A percentile compares a stretch with the other conserved stretches of the same genome.
Evolutionary conservation across 805 yeast species (phyloP).

Genomic region (Saccharomycopsis schoenii): DNA sequence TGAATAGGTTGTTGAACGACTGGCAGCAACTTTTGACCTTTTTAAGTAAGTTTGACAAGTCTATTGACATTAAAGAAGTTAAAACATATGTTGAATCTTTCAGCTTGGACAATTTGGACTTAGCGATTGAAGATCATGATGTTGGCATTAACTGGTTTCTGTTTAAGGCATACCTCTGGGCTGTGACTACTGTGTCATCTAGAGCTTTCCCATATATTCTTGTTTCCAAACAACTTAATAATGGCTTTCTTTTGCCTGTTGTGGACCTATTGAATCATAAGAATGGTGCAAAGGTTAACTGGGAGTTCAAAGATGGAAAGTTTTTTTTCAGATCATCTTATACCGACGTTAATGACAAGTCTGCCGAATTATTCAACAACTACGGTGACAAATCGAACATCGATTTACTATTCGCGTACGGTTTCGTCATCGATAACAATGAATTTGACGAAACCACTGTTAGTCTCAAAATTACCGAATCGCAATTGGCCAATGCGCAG

Average conservation of each 20-base stretch:
- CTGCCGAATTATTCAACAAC: conserved; percentile 59
- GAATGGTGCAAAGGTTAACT: conserved; percentile 48
- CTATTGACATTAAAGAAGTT: conserved; percentile 16
- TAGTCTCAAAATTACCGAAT: conserved; percentile 41
- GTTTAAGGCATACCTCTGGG: conserved; percentile 68
- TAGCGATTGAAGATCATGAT: conserved; percentile 30
- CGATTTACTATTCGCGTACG: conserved; percentile 72
- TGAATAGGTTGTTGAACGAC: conserved; percentile 42
- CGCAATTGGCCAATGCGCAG: conserved; percentile 25
- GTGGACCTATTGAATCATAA: conserved; percentile 74
- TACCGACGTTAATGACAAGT: conserved; percentile 15
- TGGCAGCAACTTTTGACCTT: conserved; percentile 34
- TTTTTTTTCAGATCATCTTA: conserved; percentile 13
- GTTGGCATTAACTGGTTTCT: conserved; percentile 40
- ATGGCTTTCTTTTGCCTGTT: conserved; percentile 61
- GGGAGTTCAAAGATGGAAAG: conserved; percentile 34
- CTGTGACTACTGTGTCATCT: conserved; percentile 56
- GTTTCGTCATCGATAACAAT: conserved; percentile 55
- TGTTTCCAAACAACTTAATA: conserved; percentile 29
- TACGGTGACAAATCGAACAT: conserved; percentile 87
- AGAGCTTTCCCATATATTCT: conserved; percentile 74
- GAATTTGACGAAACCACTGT: conserved; percentile 50
- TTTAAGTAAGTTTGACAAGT: background rate
- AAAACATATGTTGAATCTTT: conserved; percentile 20
- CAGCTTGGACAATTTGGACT: conserved; percentile 34